phyloP scores from a whole-genome alignment of 2,329 filamentous ascomycete species.

The Diaporthe aspalathi region DNA sequence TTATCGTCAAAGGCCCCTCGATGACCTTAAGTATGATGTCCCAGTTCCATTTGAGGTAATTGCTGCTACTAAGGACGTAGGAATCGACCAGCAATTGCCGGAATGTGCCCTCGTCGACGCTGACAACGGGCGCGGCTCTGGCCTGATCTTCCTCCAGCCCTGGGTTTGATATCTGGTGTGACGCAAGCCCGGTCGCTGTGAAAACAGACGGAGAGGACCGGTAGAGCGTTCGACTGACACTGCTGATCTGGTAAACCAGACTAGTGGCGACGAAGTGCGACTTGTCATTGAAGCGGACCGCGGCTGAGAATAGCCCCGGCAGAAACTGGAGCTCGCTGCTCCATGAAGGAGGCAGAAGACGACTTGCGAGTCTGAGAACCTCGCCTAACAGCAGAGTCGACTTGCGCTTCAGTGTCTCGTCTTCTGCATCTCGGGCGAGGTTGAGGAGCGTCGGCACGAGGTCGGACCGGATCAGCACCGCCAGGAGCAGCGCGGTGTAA shows the following conservation, averaged over 20 bases:
- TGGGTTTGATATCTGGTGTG: slow-evolving; percentile 60
- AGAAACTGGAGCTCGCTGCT: slow-evolving; percentile 88
- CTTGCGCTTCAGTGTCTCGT: slow-evolving; percentile 82
- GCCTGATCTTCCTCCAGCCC: slow-evolving; percentile 66
- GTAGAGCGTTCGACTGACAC: slow-evolving; percentile 92
- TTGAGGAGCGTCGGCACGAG: slow-evolving; percentile 72
- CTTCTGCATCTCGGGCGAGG: slow-evolving; percentile 76
- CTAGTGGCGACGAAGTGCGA: slow-evolving; percentile 84
- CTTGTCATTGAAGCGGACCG: slow-evolving; percentile 77
- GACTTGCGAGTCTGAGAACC: slow-evolving; percentile 88
- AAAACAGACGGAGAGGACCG: slow-evolving; percentile 71
- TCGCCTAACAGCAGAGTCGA: slow-evolving; percentile 92
- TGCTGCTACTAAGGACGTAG: slow-evolving; percentile 87
- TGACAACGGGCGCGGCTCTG: slow-evolving; percentile 58
- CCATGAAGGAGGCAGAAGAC: slow-evolving; percentile 83
- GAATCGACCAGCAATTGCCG: slow-evolving; percentile 78
- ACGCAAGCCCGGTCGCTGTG: slow-evolving; percentile 51
- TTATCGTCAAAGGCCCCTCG: slow-evolving; percentile 89
- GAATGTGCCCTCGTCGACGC: slow-evolving; percentile 72
- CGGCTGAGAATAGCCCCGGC: slow-evolving; percentile 83
- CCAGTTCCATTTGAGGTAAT: slow-evolving; percentile 98
- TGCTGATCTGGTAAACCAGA: slow-evolving; percentile 98
- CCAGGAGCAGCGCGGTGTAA: slow-evolving; percentile 89
- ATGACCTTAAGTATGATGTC: slow-evolving; percentile 90
- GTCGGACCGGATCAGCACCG: slow-evolving; percentile 85